Evolutionary conservation across 2,329 filamentous ascomycete species (phyloP), one percentile per base, ranked within the genome.

Genomic region (Colletotrichum sp.): DNA sequence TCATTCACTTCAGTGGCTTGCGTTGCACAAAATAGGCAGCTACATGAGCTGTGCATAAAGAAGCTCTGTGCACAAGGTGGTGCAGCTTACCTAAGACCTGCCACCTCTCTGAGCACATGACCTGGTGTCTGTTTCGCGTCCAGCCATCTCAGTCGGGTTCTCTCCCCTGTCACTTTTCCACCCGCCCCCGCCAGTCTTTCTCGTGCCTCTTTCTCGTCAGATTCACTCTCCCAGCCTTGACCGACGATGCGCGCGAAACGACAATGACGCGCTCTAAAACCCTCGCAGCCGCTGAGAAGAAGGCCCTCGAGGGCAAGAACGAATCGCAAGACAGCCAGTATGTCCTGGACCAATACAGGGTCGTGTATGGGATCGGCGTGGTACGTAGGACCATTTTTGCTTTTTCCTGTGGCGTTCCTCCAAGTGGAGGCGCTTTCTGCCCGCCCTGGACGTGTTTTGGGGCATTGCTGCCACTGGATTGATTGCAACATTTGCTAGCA

Each of bases 241-340:
- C 28, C n/a, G n/a, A 72, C 62, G 16, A 76, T 68, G 72, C n/a
- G n/a, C n/a, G n/a, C 34, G 9, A 26, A 14, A 10, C 26, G 70
- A 78, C 65, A 30, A 85, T 85, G 83, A 80, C 79, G 73, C 77
- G 77, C 24, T 74, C 79, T 38, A 73, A 78, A 70, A 81, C 79
- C 78, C 78, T 84, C 43, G 73, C 64, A 61, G 77, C 80, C 63
- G 82, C 81, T 6, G 82, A 81, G 24, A 77, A 79, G 14, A 78
- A 73, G 74, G 80, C 77, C 4, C 62, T 81, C 9, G 78, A 82
- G 7, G 84, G 82, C 68, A 79, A 74, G 72, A 80, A 82, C 74
- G 85, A 86, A 69, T 84, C 85, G 9, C 86, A 88, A 77, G 86
- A 88, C 78, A 88, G 85, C 81, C 86, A 88, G 79, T 80, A 81